Evolutionary conservation across 768 basidiomycete species (phyloP).

Genomic region (Strobilomyces echinocephalus): DNA sequence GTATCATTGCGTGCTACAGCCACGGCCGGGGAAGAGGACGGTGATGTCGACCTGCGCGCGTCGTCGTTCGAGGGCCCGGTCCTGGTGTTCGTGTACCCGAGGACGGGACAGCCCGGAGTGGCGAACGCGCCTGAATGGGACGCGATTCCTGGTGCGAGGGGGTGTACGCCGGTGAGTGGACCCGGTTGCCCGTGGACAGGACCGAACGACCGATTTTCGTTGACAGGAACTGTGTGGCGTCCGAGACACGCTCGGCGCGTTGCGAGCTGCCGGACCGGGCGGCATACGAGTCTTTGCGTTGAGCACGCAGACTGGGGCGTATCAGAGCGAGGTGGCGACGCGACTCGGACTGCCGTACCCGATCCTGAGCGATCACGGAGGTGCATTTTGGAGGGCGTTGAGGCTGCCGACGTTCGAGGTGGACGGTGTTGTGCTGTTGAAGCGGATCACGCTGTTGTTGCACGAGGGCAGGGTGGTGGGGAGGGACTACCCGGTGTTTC

Average conservation of each 20-base stretch:
- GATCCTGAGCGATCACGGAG: slow-evolving; percentile 3
- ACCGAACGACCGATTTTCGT: too few species aligned
- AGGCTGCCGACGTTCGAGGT: too few species aligned
- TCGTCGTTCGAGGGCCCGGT: slow-evolving; percentile 16
- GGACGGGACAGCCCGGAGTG: slow-evolving; percentile 15
- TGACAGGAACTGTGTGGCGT: slow-evolving; percentile 21
- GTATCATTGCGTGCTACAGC: slow-evolving; percentile 7
- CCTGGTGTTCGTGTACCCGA: slow-evolving; percentile 23
- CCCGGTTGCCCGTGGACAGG: too few species aligned
- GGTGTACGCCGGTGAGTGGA: slow-evolving; percentile 18
- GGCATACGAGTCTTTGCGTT: slow-evolving; percentile 12
- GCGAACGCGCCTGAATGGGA: slow-evolving; percentile 17
- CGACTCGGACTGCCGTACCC: slow-evolving; percentile 13
- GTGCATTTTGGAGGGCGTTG: too few species aligned
- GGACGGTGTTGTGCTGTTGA: not conserved
- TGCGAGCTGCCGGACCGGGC: not conserved
- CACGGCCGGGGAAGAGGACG: not conserved
- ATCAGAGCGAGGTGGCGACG: slow-evolving; percentile 18
- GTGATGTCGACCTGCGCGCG: slow-evolving; percentile 8
- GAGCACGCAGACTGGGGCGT: slow-evolving; percentile 17
- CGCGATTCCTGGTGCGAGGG: slow-evolving; percentile 22
- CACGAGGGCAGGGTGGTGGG: too few species aligned
- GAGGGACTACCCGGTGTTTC: too few species aligned
- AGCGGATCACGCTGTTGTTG: slow-evolving; percentile 12
- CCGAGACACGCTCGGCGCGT: slow-evolving; percentile 7